Evolutionary conservation across 1,284 basidiomycete species (phyloP).

Genomic region (Thelephora terrestris): DNA sequence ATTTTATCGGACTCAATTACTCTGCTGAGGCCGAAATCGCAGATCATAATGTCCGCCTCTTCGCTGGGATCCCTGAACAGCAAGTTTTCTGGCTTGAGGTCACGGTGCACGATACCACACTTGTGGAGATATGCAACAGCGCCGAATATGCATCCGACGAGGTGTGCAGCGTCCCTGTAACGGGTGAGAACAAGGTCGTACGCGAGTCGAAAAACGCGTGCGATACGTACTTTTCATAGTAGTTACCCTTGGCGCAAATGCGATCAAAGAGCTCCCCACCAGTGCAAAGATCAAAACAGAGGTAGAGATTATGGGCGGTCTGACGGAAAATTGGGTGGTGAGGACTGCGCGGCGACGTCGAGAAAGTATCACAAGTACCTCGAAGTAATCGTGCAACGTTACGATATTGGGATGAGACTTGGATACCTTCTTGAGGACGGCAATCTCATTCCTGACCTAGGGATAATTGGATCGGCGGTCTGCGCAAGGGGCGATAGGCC

Average conservation of each 20-base stretch:
- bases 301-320: conserved; percentile 91
- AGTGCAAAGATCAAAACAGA: conserved; percentile 94
- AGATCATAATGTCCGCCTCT: conserved; percentile 92
- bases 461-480: background rate
- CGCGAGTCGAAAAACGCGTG: background rate
- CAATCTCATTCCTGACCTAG: conserved; percentile 94
- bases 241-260: conserved; percentile 96
- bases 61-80: conserved; percentile 87
- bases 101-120: conserved; percentile 93
- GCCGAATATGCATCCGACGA: conserved; percentile 80
- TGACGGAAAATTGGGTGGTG: conserved; percentile 18
- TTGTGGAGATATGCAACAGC: conserved; percentile 91
- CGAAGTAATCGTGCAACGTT: conserved; percentile 94
- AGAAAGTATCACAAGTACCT: conserved; percentile 40
- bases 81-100: conserved; percentile 96
- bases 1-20: conserved; percentile 90
- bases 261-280: conserved; percentile 98
- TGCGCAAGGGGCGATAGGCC: background rate
- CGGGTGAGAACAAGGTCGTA: background rate
- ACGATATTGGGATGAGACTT: conserved; percentile 86
- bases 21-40: conserved; percentile 90
- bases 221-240: conserved; percentile 78
- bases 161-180: conserved; percentile 76
- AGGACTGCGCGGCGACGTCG: background rate
- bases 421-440: conserved; percentile 90